Base-by-base conservation (phyloP, 495 filamentous ascomycete genomes). In the Penicillium manginii region DNA sequence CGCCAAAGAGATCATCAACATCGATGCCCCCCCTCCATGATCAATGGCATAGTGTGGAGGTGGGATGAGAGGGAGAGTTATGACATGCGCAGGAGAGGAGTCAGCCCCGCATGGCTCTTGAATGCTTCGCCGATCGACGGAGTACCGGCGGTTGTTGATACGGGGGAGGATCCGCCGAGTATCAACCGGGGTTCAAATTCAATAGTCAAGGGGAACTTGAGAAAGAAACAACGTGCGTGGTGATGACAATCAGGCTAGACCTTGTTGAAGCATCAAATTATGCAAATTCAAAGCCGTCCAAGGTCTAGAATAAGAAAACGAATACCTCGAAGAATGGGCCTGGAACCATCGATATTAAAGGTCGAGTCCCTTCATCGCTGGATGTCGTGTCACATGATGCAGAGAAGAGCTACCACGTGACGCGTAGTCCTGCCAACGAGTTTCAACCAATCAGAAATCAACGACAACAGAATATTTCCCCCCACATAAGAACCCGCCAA, bases 1-100 rank as follows among this genome's bases (percentile, higher is more conserved):
- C 91, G 22, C 88, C 89, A 69, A 91, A 93, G 29, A 97, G 81
- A 72, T 92, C 88, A 55, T 90, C 86, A 56, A 86, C 78, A 58
- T 88, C 85, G 57, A 90, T 79, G 21, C 82, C 78, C 64, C 64
- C 90, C 83, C 33, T 90, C 88, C 88, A 91, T 91, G 50, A 80
- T 83, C 63, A 81, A 64, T 51, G 71, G 74, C 71, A 78, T 78
- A 35, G 19, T 67, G 54, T 8, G 46, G 12, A 49, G 26, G 39
- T 45, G 39, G 22, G 45, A 22, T 8, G 6, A 8, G 45, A 26
- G 45, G 22, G 10, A 22, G 14, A n/a, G 10, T 47, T 22, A 47
- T 47, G 21, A 26, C 45, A 43, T 43, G 40, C 40, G 40, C 17
- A n/a, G 40, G 31, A 29, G 26, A n/a, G 40, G 42, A 59, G 26